Percentiles rank a stretch among this genome's conserved stretches.
These are phyloP conservation scores for Somion occarium DNA, from an alignment of 1,284 basidiomycete genomes.

Conservation along the genomic window DNA sequence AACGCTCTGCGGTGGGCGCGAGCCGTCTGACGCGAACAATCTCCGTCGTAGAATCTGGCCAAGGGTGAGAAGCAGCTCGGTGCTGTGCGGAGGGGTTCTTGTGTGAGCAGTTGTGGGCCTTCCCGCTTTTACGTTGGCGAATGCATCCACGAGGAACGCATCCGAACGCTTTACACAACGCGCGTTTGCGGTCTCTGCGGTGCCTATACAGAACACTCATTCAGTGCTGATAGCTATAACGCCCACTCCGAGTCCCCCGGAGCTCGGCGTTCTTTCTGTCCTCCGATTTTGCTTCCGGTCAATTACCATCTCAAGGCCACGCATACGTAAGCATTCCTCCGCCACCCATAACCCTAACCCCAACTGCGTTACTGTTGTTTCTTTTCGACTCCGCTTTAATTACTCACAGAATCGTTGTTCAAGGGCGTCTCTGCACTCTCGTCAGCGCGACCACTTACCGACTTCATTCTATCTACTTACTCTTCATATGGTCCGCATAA, in stretches of 20 bases:
- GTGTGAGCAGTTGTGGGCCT: no score
- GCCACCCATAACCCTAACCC: not conserved
- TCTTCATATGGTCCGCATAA: conserved; percentile 74
- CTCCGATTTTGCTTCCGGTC: not conserved
- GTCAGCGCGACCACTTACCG: not conserved
- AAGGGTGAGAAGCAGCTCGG: no score
- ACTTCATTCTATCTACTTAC: not conserved
- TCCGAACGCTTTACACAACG: not conserved
- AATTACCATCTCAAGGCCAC: not conserved
- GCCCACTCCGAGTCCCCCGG: not conserved
- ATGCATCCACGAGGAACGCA: not conserved
- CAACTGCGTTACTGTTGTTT: not conserved
- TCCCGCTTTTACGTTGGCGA: not conserved
- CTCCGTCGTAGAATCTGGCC: no score
- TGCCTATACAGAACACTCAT: not conserved
- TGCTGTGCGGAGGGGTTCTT: no score
- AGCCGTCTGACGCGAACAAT: not conserved
- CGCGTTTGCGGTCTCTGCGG: not conserved
- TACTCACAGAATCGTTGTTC: not conserved
- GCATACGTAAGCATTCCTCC: not conserved
- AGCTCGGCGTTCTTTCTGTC: not conserved
- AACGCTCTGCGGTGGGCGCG: not conserved
- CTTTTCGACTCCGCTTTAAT: not conserved
- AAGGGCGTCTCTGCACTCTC: not conserved
- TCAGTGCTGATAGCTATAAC: not conserved